A percentile compares a stretch with the other conserved stretches of the same genome.
Conservation (phyloP, 768 basidiomycete species). For the Jaapia argillacea region DNA sequence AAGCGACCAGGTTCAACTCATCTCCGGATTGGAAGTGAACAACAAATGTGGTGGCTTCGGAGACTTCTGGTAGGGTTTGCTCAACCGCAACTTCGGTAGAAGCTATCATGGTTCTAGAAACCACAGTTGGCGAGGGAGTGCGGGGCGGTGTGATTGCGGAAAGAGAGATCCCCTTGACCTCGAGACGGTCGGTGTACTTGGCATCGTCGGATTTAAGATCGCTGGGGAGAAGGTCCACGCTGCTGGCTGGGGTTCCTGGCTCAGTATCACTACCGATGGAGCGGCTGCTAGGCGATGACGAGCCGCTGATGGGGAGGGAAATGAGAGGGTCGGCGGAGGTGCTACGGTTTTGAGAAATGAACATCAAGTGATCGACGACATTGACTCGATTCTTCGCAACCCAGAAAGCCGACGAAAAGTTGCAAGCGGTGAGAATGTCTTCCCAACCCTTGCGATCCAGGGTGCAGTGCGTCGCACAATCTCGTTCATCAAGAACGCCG, state of each 20-base stretch:
- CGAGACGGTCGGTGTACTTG: background rate
- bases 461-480: background rate
- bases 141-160: background rate
- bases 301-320: background rate
- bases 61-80: background rate
- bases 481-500: constrained; percentile 4
- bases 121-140: background rate
- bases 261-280: background rate
- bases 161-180: background rate
- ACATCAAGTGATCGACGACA: background rate
- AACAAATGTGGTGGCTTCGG: background rate
- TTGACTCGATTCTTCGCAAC: background rate
- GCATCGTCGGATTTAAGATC: background rate
- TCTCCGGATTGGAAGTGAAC: background rate
- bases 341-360: background rate
- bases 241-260: background rate
- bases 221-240: background rate
- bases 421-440: background rate
- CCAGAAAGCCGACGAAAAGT: background rate
- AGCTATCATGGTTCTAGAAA: too few relatives aligned
- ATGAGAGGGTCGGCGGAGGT: background rate
- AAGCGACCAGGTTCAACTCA: constrained; percentile 4
- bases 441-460: background rate
- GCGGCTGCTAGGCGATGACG: background rate
- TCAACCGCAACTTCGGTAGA: background rate